Evolutionary conservation across 345 rosid species (phyloP).

Genomic region (Citrus inodora): DNA sequence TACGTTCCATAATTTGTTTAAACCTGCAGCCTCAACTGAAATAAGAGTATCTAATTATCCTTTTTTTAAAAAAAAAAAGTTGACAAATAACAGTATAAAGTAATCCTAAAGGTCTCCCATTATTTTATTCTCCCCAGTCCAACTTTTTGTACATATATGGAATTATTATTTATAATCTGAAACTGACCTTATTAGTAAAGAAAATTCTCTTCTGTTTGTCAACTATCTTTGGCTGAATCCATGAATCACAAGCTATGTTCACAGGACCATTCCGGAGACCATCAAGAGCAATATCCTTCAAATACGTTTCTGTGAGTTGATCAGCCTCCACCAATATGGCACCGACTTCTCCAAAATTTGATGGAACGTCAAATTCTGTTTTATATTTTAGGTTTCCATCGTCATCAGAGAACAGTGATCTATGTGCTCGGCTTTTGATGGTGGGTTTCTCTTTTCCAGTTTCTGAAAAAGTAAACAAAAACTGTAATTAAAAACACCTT

Average conservation of each 20-base stretch:
- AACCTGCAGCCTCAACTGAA: too few relatives aligned
- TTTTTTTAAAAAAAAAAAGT: too few relatives aligned
- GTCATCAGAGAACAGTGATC: constrained; percentile 14
- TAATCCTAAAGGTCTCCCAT: too few relatives aligned
- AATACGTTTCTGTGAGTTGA: constrained; percentile 59
- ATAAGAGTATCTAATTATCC: too few relatives aligned
- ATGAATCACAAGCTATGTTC: constrained; percentile 46
- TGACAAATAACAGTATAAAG: too few relatives aligned
- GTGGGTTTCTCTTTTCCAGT: constrained; percentile 43
- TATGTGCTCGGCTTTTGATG: constrained; percentile 45
- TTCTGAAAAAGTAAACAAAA: constrained; percentile 20
- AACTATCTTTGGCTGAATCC: constrained; percentile 55
- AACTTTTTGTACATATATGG: too few relatives aligned
- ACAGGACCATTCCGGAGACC: constrained; percentile 37
- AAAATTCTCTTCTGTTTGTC: constrained; percentile 51
- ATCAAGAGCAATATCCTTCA: constrained; percentile 43
- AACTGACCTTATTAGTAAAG: constrained; percentile 53
- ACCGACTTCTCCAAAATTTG: constrained; percentile 58
- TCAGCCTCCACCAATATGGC: constrained; percentile 62
- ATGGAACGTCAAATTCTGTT: constrained; percentile 45
- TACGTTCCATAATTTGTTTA: too few relatives aligned
- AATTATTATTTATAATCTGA: too few relatives aligned
- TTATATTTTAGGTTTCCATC: constrained; percentile 39
- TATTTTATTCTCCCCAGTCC: too few relatives aligned
- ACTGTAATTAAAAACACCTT: too few relatives aligned